Evolutionary conservation across 2,329 filamentous ascomycete species (phyloP).

Genomic region (Graphilbum fragrans): DNA sequence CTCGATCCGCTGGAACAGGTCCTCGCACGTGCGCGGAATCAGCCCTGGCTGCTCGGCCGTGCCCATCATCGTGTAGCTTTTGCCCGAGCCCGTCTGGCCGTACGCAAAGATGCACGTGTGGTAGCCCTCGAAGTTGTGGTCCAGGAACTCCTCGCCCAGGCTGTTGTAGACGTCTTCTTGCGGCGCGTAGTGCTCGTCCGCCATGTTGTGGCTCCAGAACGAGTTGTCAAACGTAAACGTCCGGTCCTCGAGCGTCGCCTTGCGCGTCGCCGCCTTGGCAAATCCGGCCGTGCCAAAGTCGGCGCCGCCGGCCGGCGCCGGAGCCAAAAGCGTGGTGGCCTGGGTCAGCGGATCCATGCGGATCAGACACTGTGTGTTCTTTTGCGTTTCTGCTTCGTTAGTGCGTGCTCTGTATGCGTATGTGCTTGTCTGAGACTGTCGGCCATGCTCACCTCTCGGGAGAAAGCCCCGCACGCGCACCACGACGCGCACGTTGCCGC

Average conservation of each 20-base stretch:
- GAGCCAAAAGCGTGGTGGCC: slow-evolving; percentile 67
- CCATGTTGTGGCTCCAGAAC: slow-evolving; percentile 93
- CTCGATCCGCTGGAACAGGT: slow-evolving; percentile 87
- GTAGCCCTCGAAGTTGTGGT: slow-evolving; percentile 97
- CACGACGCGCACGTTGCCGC: slow-evolving; percentile 72
- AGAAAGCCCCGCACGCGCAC: slow-evolving; percentile 72
- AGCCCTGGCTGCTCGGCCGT: slow-evolving; percentile 94
- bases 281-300: slow-evolving; percentile 6
- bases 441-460: slow-evolving; percentile 49
- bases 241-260: slow-evolving; percentile 11
- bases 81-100: slow-evolving; percentile 94
- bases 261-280: slow-evolving; percentile 15
- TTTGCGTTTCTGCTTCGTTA: slow-evolving; percentile 57
- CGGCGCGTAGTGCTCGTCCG: slow-evolving; percentile 71
- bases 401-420: background rate
- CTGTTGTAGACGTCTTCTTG: slow-evolving; percentile 85
- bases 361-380: slow-evolving; percentile 73
- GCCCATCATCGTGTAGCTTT: slow-evolving; percentile 99
- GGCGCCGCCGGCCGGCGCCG: slow-evolving; percentile 29
- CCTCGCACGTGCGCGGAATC: slow-evolving; percentile 91
- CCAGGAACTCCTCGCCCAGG: slow-evolving; percentile 76
- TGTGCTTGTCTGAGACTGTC: background rate
- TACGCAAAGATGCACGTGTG: slow-evolving; percentile 99
- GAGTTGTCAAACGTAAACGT: slow-evolving; percentile 89
- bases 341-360: slow-evolving; percentile 84